phyloP scores from a whole-genome alignment of 306 rosid species.

The Dryas drummondii region DNA sequence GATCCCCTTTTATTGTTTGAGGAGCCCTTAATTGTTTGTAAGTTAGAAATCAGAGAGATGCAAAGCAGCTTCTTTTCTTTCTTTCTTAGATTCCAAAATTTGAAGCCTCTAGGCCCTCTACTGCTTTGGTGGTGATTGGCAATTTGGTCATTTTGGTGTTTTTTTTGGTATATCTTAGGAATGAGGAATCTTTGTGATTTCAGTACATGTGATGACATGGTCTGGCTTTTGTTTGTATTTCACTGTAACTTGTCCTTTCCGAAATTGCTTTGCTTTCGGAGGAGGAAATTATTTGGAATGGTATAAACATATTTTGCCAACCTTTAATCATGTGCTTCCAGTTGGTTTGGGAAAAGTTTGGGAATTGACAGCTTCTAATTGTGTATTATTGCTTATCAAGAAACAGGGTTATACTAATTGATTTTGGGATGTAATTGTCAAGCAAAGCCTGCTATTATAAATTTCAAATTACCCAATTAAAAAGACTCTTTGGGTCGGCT shows the following conservation, averaged over 20 bases:
- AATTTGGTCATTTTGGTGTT: conserved; percentile 14
- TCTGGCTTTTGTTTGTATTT: not conserved
- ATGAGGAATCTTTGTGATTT: not conserved
- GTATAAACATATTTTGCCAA: conserved; percentile 3
- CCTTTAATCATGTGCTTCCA: not conserved
- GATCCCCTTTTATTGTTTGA: not conserved
- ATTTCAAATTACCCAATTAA: too few relatives aligned
- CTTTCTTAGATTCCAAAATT: not conserved
- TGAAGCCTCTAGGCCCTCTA: not conserved
- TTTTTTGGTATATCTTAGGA: too few relatives aligned
- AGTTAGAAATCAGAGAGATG: not conserved
- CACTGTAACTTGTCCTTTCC: not conserved
- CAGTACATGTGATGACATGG: not conserved
- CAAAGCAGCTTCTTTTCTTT: not conserved
- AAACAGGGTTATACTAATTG: too few relatives aligned
- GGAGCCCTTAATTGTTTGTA: not conserved
- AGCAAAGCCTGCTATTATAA: too few relatives aligned
- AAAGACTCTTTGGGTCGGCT: too few relatives aligned
- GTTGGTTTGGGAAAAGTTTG: not conserved
- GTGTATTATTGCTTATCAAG: too few relatives aligned
- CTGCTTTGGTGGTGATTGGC: not conserved
- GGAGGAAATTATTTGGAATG: conserved; percentile 6
- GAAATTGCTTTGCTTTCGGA: not conserved
- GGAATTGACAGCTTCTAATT: too few relatives aligned
- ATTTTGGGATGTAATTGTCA: too few relatives aligned